Conservation (phyloP, 2,329 filamentous ascomycete species). For the Nothomitra cinnamomea region DNA sequence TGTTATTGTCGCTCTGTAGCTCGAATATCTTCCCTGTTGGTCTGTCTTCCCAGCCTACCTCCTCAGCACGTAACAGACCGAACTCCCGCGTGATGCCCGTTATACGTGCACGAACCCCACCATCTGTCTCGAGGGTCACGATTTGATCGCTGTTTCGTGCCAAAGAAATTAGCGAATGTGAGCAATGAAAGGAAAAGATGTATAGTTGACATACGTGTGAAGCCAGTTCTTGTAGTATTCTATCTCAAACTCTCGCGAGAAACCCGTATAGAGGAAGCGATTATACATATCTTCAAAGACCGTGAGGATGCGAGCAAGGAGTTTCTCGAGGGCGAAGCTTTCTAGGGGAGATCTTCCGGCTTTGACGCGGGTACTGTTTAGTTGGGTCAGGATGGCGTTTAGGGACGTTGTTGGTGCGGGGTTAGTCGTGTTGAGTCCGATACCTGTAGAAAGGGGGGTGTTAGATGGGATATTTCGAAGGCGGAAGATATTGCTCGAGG, state of each 20-base stretch:
- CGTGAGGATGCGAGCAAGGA: conserved; percentile 67
- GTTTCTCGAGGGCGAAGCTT: conserved; percentile 55
- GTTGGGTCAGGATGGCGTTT: conserved; percentile 43
- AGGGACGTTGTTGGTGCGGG: conserved; percentile 74
- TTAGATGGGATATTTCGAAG: not conserved
- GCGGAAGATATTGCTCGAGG: not conserved
- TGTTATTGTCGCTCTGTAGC: conserved; percentile 92
- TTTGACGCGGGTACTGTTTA: conserved; percentile 24
- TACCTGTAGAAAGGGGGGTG: conserved; percentile 7
- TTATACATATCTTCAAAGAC: conserved; percentile 62
- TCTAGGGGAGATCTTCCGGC: conserved; percentile 23
- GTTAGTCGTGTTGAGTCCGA: conserved; percentile 74
- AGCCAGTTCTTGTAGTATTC: conserved; percentile 75
- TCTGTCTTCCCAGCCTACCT: conserved; percentile 55
- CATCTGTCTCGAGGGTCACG: conserved; percentile 64
- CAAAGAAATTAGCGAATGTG: not conserved
- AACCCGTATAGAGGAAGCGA: conserved; percentile 59
- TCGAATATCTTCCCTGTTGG: conserved; percentile 63
- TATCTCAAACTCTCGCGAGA: conserved; percentile 53
- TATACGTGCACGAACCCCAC: conserved; percentile 56
- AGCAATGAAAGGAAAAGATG: not conserved
- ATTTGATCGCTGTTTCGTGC: conserved; percentile 27
- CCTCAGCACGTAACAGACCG: conserved; percentile 72
- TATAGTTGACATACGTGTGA: conserved; percentile 39
- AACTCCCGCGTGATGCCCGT: conserved; percentile 84